Conservation (phyloP, 2,329 filamentous ascomycete genomes). For the Cordyceps javanica region DNA sequence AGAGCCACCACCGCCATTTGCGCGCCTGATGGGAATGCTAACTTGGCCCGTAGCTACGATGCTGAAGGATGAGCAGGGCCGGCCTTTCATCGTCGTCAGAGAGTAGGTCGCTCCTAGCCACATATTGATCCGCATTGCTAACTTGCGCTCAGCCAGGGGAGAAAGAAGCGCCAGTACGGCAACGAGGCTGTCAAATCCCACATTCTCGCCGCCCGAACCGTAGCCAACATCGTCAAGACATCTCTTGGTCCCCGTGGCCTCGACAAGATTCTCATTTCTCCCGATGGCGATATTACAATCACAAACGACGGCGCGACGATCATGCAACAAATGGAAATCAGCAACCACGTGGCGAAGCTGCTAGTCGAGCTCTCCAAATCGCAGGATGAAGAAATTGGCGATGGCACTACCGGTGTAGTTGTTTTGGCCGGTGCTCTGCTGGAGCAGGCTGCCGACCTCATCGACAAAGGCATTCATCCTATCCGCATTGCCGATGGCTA, state of each 20-base stretch:
- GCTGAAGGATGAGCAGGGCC: constrained; percentile 94
- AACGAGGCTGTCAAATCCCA: constrained; percentile 98
- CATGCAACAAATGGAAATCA: constrained; percentile 96
- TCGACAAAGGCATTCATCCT: constrained; percentile 99
- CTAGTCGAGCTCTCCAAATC: constrained; percentile 96
- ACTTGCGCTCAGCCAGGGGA: constrained; percentile 66
- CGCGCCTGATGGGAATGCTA: constrained; percentile 13
- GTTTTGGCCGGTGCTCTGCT: constrained; percentile 90
- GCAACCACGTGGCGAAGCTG: constrained; percentile 96
- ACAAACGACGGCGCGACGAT: constrained; percentile 99
- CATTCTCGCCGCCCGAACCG: constrained; percentile 92
- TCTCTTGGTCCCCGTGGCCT: constrained; percentile 92
- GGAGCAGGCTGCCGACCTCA: constrained; percentile 94
- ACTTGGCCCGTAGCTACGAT: constrained; percentile 48
- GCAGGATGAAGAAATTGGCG: constrained; percentile 97
- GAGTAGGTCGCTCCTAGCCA: constrained; percentile 57
- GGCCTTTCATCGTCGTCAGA: constrained; percentile 96
- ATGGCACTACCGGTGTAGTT: constrained; percentile 95
- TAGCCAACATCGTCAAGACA: constrained; percentile 95
- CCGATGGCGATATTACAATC: constrained; percentile 97
- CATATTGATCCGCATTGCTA: constrained; percentile 14
- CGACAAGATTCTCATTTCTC: constrained; percentile 98
- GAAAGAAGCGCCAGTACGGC: constrained; percentile 94
- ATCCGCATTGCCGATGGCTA: constrained; percentile 98
- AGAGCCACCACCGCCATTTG: constrained; percentile 17